Percentiles rank a stretch among this genome's conserved stretches.
Evolutionary conservation across 2,329 filamentous ascomycete species (phyloP).

Genomic region (Mariannaea sp.): DNA sequence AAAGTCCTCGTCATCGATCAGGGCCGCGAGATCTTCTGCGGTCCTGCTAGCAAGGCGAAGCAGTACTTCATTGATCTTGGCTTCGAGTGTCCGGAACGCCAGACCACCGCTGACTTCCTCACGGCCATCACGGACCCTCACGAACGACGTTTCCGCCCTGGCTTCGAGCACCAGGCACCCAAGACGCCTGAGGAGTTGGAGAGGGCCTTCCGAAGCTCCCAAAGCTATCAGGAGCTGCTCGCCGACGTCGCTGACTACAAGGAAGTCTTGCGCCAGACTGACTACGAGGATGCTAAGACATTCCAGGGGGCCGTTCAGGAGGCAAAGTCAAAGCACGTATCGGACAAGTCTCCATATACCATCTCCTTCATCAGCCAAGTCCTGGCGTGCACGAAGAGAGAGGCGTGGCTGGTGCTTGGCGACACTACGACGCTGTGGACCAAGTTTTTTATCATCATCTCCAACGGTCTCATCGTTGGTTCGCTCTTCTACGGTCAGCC

Average conservation of each 20-base stretch:
- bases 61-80: conserved; percentile 70
- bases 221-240: conserved; percentile 61
- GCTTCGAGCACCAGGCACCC: conserved; percentile 66
- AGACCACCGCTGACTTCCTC: conserved; percentile 61
- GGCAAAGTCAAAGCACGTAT: conserved; percentile 70
- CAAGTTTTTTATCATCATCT: conserved; percentile 78
- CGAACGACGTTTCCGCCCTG: conserved; percentile 68
- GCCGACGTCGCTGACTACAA: conserved; percentile 57
- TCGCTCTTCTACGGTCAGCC: conserved; percentile 76
- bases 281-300: conserved; percentile 63
- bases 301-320: conserved; percentile 72
- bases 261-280: conserved; percentile 52
- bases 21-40: conserved; percentile 69
- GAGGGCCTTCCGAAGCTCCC: conserved; percentile 64
- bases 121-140: conserved; percentile 73
- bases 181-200: conserved; percentile 70
- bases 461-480: conserved; percentile 74
- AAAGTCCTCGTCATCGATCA: conserved; percentile 72
- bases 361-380: conserved; percentile 76
- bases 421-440: conserved; percentile 77
- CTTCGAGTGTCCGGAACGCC: conserved; percentile 52
- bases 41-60: conserved; percentile 62
- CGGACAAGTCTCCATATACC: conserved; percentile 73
- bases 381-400: conserved; percentile 68
- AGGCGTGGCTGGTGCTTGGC: conserved; percentile 78